Evolutionary conservation across 176 grass and related monocot genomes (phyloP).

Genomic region (Oryza punctata): DNA sequence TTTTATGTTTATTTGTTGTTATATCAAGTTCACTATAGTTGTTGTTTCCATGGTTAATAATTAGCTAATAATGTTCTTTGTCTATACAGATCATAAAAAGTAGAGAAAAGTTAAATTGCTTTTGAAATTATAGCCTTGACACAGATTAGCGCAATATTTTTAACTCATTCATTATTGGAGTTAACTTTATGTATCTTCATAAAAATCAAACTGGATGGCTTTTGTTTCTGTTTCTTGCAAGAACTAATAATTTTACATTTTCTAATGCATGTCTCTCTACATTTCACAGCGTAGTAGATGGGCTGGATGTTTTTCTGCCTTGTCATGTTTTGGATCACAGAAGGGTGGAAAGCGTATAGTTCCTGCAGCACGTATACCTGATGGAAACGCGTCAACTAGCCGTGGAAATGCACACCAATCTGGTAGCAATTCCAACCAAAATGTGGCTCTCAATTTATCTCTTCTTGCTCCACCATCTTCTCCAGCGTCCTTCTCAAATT

Average conservation of each 20-base stretch:
- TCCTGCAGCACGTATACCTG: slow-evolving; percentile 72
- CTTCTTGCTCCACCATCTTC: slow-evolving; percentile 86
- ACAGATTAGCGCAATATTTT: not conserved
- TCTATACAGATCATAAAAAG: not conserved
- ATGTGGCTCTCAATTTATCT: slow-evolving; percentile 64
- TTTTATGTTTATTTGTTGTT: slow-evolving; percentile 11
- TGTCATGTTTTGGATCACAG: slow-evolving; percentile 83
- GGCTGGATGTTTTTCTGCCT: slow-evolving; percentile 70
- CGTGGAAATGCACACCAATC: slow-evolving; percentile 59
- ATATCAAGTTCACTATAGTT: not conserved
- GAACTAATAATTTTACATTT: slow-evolving; percentile 1
- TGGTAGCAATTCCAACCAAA: slow-evolving; percentile 67
- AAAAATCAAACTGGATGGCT: not conserved
- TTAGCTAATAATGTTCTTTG: not conserved
- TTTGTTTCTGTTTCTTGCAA: slow-evolving; percentile 12
- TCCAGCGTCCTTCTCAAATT: slow-evolving; percentile 79
- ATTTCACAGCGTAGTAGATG: slow-evolving; percentile 64
- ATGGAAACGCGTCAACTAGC: slow-evolving; percentile 53
- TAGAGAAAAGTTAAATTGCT: not conserved
- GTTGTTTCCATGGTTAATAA: not conserved
- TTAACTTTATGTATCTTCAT: not conserved
- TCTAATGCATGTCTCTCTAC: slow-evolving; percentile 30
- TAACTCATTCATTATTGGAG: not conserved
- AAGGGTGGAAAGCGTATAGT: slow-evolving; percentile 79
- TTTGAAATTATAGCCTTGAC: not conserved